phyloP scores from a whole-genome alignment of 1,284 basidiomycete genomes.

The Sphaerobolus stellatus region DNA sequence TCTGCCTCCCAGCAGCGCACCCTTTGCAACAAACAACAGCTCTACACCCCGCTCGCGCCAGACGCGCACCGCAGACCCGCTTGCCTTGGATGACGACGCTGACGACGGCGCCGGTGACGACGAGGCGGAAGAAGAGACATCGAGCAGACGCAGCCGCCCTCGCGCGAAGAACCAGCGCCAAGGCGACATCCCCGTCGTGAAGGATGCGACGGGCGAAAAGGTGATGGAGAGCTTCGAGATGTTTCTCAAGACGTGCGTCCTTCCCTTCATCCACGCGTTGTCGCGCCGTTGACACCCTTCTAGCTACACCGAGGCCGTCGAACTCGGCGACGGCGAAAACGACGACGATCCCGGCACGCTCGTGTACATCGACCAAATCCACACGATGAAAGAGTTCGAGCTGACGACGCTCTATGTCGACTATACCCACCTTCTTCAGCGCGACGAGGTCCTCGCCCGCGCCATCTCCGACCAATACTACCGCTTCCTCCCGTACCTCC shows the following conservation, averaged over 20 bases:
- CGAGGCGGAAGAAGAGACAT: conserved; percentile 32
- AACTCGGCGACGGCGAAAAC: conserved; percentile 63
- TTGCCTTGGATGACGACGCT: conserved; percentile 60
- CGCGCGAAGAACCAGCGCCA: conserved; percentile 51
- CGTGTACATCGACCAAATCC: conserved; percentile 89
- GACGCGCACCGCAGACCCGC: conserved; percentile 46
- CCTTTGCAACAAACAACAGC: too few species aligned
- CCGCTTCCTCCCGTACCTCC: conserved; percentile 92
- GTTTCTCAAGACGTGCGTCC: conserved; percentile 84
- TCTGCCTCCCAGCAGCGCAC: too few species aligned
- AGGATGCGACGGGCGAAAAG: conserved; percentile 90
- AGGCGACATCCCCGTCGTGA: conserved; percentile 79
- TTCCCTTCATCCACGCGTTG: conserved; percentile 9
- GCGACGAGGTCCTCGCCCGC: conserved; percentile 88
- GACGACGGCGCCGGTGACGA: conserved; percentile 44
- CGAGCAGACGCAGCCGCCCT: conserved; percentile 38
- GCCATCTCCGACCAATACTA: conserved; percentile 96
- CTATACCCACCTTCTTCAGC: conserved; percentile 85
- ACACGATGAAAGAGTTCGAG: conserved; percentile 90
- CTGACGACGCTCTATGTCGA: conserved; percentile 96
- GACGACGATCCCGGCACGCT: conserved; percentile 61
- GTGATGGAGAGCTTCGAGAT: conserved; percentile 88
- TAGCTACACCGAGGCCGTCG: conserved; percentile 82
- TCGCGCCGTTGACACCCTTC: background rate
- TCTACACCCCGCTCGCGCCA: too few species aligned